Base-by-base conservation (phyloP, 202 grass and related monocot genomes). In the Schoenoplectus tabernaemontani region DNA sequence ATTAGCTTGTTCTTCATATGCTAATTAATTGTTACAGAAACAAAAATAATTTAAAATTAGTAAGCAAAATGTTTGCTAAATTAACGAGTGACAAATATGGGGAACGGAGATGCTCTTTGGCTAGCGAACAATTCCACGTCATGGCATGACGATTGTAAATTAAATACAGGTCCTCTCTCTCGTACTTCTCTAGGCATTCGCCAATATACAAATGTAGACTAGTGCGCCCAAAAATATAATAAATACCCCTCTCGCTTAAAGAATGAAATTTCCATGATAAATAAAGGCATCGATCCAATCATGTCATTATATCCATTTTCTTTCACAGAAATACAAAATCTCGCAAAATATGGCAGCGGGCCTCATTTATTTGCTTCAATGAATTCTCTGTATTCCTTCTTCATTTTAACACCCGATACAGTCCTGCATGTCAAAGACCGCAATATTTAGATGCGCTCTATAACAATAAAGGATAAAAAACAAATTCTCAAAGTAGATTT, bases 331-430 rank as follows among this genome's bases (percentile, higher is more conserved):
- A 64, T 43, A 39, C 77, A 80, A 80, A 63, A 33, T 50, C 59
- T 64, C 59, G 20, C 15, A 59, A 1, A 59, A 61, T 68, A 13
- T 54, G 53, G 15, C 46, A 19, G 60, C 22, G 75, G 60, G 51
- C 6, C 62, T 97, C 86, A 97, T 90, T 92, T 98, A 83, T 94
- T 88, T 5, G 86, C 80, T 67, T 94, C 95, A 8, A 98, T 89
- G 30, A 98, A 85, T 54, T 98, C 95, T 57, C 83, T 84, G 47
- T 98, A 98, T 88, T 98, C 91, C 60, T 98, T 98, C 89, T 98
- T 94, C 89, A 86, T 98, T 82, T 94, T 98, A 58, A 98, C 91
- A 51, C 95, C 95, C 37, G 95, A 80, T 60, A 94, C 61, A 76
- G 86, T 98, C 88, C 95, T 98, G 89, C 75, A 77, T 76, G 63